Percentiles rank a stretch among this genome's conserved stretches.
These are phyloP conservation scores for Polytolypa hystricis DNA, from an alignment of 2,329 filamentous ascomycete species.

Conservation along the genomic window DNA sequence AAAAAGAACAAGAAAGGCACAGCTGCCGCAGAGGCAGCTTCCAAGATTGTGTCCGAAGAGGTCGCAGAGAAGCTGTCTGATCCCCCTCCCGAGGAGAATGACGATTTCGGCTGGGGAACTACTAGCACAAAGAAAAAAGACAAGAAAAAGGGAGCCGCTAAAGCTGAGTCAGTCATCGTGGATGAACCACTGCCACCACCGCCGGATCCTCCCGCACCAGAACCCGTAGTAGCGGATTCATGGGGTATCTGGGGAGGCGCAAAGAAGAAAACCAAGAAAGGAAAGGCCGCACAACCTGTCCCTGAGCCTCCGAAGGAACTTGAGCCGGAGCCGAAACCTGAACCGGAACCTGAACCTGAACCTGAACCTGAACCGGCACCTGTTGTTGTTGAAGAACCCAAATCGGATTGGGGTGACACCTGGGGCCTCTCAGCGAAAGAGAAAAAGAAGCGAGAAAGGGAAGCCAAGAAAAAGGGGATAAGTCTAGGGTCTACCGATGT, in stretches of 20 bases:
- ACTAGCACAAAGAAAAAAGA: conserved; percentile 25
- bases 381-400: conserved; percentile 17
- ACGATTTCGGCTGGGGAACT: conserved; percentile 1
- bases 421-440: conserved; percentile 36
- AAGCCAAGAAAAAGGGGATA: conserved; percentile 33
- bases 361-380: conserved; percentile 12
- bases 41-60: conserved; percentile 19
- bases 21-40: conserved; percentile 25
- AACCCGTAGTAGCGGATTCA: conserved; percentile 12
- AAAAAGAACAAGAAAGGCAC: conserved; percentile 39
- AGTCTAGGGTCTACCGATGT: conserved; percentile 16
- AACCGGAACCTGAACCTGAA: conserved; percentile 23
- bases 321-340: conserved; percentile 18
- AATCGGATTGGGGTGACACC: conserved; percentile 18
- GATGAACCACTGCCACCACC: conserved; percentile 18
- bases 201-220: conserved; percentile 16
- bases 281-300: conserved; percentile 9
- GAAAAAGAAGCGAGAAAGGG: conserved; percentile 38
- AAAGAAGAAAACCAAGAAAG: conserved; percentile 32
- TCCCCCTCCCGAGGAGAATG: background rate
- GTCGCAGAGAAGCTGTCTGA: conserved; percentile 15
- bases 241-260: conserved; percentile 22
- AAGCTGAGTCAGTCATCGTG: conserved; percentile 11
- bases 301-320: conserved; percentile 8
- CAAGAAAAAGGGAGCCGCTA: conserved; percentile 26